Evolutionary conservation across 2,329 filamentous ascomycete genomes (phyloP).

Genomic region (Ambrosiella cleistominuta): DNA sequence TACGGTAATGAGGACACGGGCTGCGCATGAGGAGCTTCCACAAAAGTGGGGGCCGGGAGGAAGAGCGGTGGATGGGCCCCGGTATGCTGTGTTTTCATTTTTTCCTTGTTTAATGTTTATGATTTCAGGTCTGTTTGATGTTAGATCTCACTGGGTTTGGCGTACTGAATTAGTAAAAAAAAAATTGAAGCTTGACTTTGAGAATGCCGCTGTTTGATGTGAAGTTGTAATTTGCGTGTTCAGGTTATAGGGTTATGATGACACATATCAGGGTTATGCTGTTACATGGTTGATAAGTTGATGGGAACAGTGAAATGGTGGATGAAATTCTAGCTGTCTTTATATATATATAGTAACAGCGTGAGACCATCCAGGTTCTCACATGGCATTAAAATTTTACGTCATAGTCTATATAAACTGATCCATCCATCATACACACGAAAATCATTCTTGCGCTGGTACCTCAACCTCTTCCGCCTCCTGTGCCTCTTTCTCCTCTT

Average conservation of each 20-base stretch:
- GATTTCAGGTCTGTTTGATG: conserved; percentile 2
- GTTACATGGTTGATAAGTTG: not conserved
- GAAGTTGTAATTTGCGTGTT: not conserved
- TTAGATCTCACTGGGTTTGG: conserved; percentile 7
- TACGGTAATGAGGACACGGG: not conserved
- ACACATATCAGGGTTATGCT: not conserved
- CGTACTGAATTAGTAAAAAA: conserved; percentile 4
- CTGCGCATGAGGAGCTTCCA: not conserved
- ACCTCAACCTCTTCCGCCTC: not conserved
- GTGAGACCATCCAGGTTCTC: not conserved
- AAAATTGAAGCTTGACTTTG: not conserved
- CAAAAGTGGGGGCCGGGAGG: not conserved
- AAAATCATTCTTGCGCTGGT: not conserved
- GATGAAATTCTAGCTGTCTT: not conserved
- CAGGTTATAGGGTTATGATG: not conserved
- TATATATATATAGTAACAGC: not conserved
- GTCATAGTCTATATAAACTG: not conserved
- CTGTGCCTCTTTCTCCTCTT: conserved; percentile 18
- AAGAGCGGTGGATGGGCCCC: not conserved
- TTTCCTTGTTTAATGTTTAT: not conserved
- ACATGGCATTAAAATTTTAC: not conserved
- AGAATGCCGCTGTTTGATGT: not conserved
- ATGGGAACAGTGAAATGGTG: not conserved
- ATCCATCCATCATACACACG: not conserved
- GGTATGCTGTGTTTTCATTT: not conserved